phyloP scores from a whole-genome alignment of 2,329 filamentous ascomycete species.

The Penicillium italicum region DNA sequence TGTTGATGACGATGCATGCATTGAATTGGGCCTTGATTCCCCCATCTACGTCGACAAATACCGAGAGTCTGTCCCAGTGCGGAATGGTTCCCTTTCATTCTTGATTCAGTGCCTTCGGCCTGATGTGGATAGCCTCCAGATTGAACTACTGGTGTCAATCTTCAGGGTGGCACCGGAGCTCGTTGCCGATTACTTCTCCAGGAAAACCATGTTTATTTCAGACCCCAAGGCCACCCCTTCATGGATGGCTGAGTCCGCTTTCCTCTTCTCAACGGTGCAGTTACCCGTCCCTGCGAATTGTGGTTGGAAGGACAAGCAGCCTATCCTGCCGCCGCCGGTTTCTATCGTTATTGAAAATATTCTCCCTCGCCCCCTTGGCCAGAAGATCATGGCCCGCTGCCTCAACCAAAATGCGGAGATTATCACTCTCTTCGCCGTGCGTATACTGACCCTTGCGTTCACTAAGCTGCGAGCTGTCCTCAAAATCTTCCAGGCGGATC shows the following conservation, averaged over 20 bases:
- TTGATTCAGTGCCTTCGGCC: slow-evolving; percentile 77
- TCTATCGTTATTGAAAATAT: slow-evolving; percentile 80
- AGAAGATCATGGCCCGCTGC: slow-evolving; percentile 75
- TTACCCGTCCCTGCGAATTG: slow-evolving; percentile 70
- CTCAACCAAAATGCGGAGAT: slow-evolving; percentile 73
- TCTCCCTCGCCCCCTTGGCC: slow-evolving; percentile 74
- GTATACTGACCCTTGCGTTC: slow-evolving; percentile 73
- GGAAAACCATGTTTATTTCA: slow-evolving; percentile 75
- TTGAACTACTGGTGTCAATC: slow-evolving; percentile 73
- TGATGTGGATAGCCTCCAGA: slow-evolving; percentile 76
- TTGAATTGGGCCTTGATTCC: slow-evolving; percentile 65
- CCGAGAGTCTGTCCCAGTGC: slow-evolving; percentile 64
- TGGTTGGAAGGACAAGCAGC: slow-evolving; percentile 62
- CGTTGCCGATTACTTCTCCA: slow-evolving; percentile 79
- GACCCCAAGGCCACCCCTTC: slow-evolving; percentile 89
- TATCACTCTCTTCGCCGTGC: slow-evolving; percentile 77
- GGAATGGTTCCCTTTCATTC: slow-evolving; percentile 73
- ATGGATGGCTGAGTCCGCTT: slow-evolving; percentile 90
- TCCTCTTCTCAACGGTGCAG: slow-evolving; percentile 77
- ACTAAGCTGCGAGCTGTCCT: slow-evolving; percentile 69
- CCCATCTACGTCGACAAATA: slow-evolving; percentile 68
- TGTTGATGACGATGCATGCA: slow-evolving; percentile 46
- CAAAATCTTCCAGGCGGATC: slow-evolving; percentile 55
- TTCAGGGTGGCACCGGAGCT: slow-evolving; percentile 81
- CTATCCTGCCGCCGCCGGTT: slow-evolving; percentile 69